Evolutionary conservation across 129 eudicot genomes (phyloP).

Genomic region (Saposhnikovia divaricata): DNA sequence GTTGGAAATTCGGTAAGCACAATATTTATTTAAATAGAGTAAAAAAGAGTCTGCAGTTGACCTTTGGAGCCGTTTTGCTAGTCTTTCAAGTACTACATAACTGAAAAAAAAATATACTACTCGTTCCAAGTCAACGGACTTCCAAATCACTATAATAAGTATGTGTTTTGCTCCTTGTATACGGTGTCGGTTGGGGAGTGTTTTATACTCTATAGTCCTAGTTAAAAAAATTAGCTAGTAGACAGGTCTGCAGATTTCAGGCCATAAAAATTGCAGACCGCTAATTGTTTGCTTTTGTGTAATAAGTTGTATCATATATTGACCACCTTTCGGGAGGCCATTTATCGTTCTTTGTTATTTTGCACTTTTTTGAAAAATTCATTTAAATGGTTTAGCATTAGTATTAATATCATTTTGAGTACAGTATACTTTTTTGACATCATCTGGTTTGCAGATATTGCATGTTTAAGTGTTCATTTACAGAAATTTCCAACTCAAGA

Average conservation of each 20-base stretch:
- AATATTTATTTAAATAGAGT: neutral
- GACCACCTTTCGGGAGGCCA: too few species aligned
- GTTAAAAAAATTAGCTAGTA: neutral
- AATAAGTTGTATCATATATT: neutral
- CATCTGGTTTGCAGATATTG: neutral
- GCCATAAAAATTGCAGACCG: neutral
- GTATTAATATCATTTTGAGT: neutral
- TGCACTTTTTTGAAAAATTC: too few species aligned
- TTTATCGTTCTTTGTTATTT: too few species aligned
- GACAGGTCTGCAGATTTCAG: neutral
- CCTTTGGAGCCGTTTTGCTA: neutral
- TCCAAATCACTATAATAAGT: neutral
- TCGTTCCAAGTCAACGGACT: neutral
- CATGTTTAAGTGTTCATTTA: neutral
- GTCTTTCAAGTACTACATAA: neutral
- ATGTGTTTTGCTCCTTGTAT: neutral
- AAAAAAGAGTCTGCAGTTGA: neutral
- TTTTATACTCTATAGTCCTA: neutral
- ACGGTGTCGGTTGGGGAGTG: neutral
- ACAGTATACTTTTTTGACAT: neutral
- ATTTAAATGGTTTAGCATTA: neutral
- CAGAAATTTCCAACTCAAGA: neutral
- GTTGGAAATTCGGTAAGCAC: slow-evolving; percentile 76
- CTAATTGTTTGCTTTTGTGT: neutral
- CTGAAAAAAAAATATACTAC: neutral